Conservation (phyloP, 208 protist species). For the Acanthamoeba pearcei region DNA sequence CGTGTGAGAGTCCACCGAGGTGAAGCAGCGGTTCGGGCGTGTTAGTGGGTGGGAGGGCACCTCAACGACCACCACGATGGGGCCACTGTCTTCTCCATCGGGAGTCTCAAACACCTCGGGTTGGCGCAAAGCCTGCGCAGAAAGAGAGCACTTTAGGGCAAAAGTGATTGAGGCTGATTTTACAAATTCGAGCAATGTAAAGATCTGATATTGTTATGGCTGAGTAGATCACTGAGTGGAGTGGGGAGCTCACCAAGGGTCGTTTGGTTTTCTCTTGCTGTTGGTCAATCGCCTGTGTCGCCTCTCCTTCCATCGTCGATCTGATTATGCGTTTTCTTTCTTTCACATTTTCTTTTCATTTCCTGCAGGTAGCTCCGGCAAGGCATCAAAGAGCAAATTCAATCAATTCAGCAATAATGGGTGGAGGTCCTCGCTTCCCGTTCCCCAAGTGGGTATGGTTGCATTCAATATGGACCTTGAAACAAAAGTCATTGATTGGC, state of each 20-base stretch:
- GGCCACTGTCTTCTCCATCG: neutral
- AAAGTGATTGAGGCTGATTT: neutral
- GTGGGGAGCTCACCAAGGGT: neutral
- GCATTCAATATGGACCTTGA: neutral
- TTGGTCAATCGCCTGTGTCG: neutral
- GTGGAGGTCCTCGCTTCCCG: conserved; percentile 62
- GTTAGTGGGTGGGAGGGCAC: neutral
- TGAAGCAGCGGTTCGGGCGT: neutral
- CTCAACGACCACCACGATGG: conserved; percentile 59
- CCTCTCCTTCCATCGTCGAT: neutral
- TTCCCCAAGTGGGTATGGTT: conserved; percentile 39
- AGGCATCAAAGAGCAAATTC: neutral
- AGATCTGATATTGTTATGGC: neutral
- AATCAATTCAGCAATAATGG: conserved; percentile 6
- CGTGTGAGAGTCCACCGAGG: neutral
- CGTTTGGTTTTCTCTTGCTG: neutral
- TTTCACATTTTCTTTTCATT: neutral
- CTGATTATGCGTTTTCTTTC: neutral
- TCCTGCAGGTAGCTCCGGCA: neutral
- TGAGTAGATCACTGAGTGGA: neutral
- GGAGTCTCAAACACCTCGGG: conserved; percentile 71
- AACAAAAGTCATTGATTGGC: neutral
- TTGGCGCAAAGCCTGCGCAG: conserved; percentile 3
- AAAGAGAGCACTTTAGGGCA: neutral
- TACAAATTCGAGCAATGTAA: neutral